Conservation (phyloP, 2,329 filamentous ascomycete genomes). For the Venturia nashicola region DNA sequence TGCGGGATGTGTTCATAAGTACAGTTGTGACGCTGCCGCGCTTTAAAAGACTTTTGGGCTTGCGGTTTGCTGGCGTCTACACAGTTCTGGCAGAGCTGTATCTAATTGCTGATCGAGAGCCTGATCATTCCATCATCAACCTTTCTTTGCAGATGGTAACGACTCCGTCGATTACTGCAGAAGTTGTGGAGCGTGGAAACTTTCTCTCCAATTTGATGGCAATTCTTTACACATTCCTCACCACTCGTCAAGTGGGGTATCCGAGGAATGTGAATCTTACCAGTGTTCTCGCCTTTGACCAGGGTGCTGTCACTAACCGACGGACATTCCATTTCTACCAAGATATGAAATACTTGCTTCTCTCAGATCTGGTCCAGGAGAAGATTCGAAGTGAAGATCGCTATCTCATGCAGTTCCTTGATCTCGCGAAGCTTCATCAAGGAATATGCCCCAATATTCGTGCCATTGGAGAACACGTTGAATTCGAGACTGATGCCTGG, state of each 20-base stretch:
- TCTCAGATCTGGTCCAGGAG: constrained; percentile 77
- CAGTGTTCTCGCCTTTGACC: constrained; percentile 83
- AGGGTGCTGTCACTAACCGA: constrained; percentile 86
- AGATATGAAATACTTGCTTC: constrained; percentile 82
- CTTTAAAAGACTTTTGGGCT: constrained; percentile 86
- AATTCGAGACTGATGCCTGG: constrained; percentile 97
- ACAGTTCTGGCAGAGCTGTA: constrained; percentile 89
- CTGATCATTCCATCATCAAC: constrained; percentile 97
- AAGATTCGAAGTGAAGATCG: constrained; percentile 70
- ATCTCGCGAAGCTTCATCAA: constrained; percentile 90
- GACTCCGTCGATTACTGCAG: constrained; percentile 89
- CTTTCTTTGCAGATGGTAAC: constrained; percentile 93
- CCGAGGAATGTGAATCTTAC: constrained; percentile 78
- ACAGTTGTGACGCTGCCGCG: constrained; percentile 91
- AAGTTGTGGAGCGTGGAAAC: constrained; percentile 89
- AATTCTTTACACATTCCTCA: constrained; percentile 94
- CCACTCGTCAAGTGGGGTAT: constrained; percentile 88
- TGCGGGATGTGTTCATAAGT: constrained; percentile 88
- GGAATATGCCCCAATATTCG: constrained; percentile 91
- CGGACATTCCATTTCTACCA: constrained; percentile 97
- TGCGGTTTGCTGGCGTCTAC: constrained; percentile 91
- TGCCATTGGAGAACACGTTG: constrained; percentile 88
- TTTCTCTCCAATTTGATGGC: constrained; percentile 92
- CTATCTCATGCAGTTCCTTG: constrained; percentile 88
- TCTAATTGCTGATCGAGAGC: constrained; percentile 88